Evolutionary conservation across 345 rosid species (phyloP).

Genomic region (Eutrema yunnanense): DNA sequence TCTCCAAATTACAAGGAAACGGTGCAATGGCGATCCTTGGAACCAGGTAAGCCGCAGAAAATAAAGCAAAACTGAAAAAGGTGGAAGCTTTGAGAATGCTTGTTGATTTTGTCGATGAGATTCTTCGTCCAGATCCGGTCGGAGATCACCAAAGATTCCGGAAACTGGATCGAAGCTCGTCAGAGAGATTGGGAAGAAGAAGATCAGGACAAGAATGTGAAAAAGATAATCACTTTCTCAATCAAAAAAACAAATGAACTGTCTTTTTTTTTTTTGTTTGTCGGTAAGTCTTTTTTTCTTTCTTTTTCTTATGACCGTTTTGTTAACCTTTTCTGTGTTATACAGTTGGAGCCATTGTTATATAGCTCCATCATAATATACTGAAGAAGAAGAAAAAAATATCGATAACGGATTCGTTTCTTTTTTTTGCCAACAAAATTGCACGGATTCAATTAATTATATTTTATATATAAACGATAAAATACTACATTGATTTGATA

Average conservation of each 20-base stretch:
- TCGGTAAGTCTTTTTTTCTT: too few species aligned
- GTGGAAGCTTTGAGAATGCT: constrained; percentile 23
- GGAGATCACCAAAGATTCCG: constrained; percentile 7
- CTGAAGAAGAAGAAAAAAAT: neutral
- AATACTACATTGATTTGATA: neutral
- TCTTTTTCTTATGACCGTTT: constrained; percentile 16
- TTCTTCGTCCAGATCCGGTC: constrained; percentile 22
- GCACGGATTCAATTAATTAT: neutral
- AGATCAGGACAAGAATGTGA: constrained; percentile 21
- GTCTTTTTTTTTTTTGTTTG: constrained; percentile 17
- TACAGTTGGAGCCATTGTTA: constrained; percentile 24
- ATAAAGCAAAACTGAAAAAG: neutral
- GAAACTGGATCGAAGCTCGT: constrained; percentile 18
- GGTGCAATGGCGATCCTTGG: constrained; percentile 21
- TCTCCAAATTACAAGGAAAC: constrained; percentile 2
- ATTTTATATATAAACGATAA: neutral
- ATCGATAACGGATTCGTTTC: neutral
- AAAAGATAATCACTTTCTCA: constrained; percentile 19
- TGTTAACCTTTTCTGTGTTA: constrained; percentile 20
- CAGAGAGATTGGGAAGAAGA: constrained; percentile 16
- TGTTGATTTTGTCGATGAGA: neutral
- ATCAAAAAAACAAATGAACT: constrained; percentile 2
- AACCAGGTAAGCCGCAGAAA: neutral
- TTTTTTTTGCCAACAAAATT: neutral
- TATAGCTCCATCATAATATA: neutral